These are phyloP conservation scores for Colletotrichum tropicicola DNA, from an alignment of 2,329 filamentous ascomycete species.

Conservation along the genomic window DNA sequence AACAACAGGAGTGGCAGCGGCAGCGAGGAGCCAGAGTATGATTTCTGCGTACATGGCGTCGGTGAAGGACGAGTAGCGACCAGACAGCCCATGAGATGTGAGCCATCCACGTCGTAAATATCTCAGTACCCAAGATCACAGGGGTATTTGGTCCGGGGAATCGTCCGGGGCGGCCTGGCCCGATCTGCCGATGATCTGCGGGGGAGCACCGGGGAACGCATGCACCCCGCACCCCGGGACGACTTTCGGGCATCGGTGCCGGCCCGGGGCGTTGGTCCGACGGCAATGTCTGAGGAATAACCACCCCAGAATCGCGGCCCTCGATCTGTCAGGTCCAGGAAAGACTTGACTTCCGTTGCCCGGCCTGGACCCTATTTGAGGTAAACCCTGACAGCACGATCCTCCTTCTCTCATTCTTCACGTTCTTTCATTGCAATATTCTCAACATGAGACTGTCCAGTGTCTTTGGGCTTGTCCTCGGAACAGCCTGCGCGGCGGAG, in stretches of 20 bases:
- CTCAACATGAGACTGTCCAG: not conserved
- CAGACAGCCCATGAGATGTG: too few species aligned
- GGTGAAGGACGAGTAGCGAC: too few species aligned
- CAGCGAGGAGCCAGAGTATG: not conserved
- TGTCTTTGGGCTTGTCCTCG: not conserved
- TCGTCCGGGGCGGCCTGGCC: not conserved
- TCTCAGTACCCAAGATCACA: too few species aligned
- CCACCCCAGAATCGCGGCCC: too few species aligned
- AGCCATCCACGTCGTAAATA: too few species aligned
- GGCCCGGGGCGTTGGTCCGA: not conserved
- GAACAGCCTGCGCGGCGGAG: not conserved
- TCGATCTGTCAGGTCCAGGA: too few species aligned
- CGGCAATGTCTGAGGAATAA: too few species aligned
- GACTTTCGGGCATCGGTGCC: not conserved
- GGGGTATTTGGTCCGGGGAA: not conserved
- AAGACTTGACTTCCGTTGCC: too few species aligned
- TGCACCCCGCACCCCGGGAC: conserved; percentile 1
- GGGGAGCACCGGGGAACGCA: not conserved
- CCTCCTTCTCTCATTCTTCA: too few species aligned
- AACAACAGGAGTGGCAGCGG: not conserved
- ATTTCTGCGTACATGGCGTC: not conserved
- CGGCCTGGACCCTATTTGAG: too few species aligned
- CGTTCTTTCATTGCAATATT: too few species aligned
- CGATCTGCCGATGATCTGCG: not conserved
- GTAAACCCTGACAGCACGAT: too few species aligned